Percentiles rank a stretch among this genome's conserved stretches.
phyloP scores from a whole-genome alignment of 2,329 filamentous ascomycete species.

The Fusarium musae region DNA sequence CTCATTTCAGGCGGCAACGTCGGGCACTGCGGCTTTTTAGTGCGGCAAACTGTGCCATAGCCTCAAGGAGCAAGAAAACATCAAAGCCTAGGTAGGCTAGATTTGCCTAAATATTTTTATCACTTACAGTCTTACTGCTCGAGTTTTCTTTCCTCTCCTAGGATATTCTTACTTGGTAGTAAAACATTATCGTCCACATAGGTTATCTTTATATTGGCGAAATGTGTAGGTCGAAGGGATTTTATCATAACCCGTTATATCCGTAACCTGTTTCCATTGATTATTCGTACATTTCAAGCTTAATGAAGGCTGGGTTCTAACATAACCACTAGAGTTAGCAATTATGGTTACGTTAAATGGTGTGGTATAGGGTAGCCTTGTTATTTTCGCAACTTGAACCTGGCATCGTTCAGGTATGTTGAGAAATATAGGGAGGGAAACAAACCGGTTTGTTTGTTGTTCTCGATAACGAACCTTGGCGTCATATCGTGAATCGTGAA shows the following conservation, averaged over 20 bases:
- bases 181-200: not conserved
- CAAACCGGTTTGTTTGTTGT: too few relatives aligned
- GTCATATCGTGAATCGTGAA: not conserved
- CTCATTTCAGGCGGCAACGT: not conserved
- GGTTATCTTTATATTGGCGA: not conserved
- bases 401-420: not conserved
- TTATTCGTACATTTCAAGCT: not conserved
- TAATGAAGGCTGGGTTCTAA: not conserved
- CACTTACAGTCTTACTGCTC: too few relatives aligned
- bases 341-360: not conserved
- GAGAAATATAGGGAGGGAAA: not conserved
- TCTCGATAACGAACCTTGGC: not conserved
- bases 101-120: too few relatives aligned
- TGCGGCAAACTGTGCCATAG: not conserved
- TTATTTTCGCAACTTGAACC: not conserved
- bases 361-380: not conserved
- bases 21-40: not conserved
- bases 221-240: not conserved
- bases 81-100: too few relatives aligned
- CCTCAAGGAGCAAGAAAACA: too few relatives aligned
- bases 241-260: not conserved
- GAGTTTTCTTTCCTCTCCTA: too few relatives aligned
- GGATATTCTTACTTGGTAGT: not conserved
- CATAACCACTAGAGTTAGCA: not conserved
- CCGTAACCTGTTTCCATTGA: not conserved